Percentiles rank a stretch among this genome's conserved stretches.
Conservation (phyloP, 805 yeast species). For the Saccharomycopsis vini region DNA sequence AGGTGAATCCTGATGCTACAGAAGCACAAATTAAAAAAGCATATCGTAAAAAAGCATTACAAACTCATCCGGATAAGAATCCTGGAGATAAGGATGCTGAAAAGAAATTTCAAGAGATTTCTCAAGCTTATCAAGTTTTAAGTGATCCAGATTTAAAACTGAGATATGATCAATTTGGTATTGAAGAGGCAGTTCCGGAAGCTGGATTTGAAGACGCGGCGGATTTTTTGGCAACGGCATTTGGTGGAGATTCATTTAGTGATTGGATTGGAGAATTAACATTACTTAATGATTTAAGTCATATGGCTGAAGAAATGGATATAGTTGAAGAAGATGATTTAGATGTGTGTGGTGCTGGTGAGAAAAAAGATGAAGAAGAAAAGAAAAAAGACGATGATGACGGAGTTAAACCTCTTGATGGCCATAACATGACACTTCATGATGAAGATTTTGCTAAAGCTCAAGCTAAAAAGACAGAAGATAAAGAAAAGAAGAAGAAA, state of each 20-base stretch:
- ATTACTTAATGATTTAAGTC: constrained; percentile 51
- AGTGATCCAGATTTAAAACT: constrained; percentile 62
- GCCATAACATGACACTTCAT: constrained; percentile 10
- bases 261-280: constrained; percentile 76
- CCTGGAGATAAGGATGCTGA: constrained; percentile 92
- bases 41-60: constrained; percentile 82
- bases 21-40: constrained; percentile 85
- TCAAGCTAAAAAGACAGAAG: constrained; percentile 25
- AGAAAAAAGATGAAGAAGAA: constrained; percentile 20
- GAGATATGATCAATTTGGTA: constrained; percentile 79
- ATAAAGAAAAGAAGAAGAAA: constrained; percentile 24
- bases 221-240: constrained; percentile 75
- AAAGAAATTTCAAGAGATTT: constrained; percentile 67
- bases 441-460: constrained; percentile 17
- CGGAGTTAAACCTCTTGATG: constrained; percentile 1
- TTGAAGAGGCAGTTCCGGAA: constrained; percentile 60
- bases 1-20: constrained; percentile 59
- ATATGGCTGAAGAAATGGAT: constrained; percentile 53
- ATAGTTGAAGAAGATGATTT: constrained; percentile 29
- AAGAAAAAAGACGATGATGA: neutral
- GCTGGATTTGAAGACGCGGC: constrained; percentile 77
- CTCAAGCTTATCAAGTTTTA: constrained; percentile 68
- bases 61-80: constrained; percentile 91
- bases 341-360: too few relatives aligned
- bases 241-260: constrained; percentile 73